phyloP scores from a whole-genome alignment of 805 yeast species.

The Yarrowia osloensis region DNA sequence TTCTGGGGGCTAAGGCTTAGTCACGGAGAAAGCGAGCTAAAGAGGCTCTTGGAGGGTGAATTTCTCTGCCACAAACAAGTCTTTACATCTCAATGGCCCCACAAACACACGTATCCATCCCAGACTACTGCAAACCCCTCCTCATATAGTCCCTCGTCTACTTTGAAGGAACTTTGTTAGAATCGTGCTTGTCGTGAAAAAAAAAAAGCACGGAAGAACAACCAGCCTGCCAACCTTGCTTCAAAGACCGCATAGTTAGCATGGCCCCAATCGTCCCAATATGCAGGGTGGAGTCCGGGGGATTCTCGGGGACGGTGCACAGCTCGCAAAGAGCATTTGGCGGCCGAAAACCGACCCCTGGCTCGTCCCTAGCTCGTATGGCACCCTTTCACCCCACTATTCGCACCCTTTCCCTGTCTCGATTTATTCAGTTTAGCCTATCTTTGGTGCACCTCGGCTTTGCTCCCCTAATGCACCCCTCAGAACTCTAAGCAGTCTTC shows the following conservation, averaged over 20 bases:
- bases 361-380: neutral
- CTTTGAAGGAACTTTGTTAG: too few relatives aligned
- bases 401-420: neutral
- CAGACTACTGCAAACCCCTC: too few relatives aligned
- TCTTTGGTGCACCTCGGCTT: slow-evolving; percentile 21
- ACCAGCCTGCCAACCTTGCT: slow-evolving; percentile 3
- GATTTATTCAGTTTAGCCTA: slow-evolving; percentile 3
- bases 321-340: neutral
- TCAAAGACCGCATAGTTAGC: neutral
- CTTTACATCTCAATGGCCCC: too few relatives aligned
- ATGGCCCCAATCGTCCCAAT: neutral
- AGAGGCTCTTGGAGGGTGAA: too few relatives aligned
- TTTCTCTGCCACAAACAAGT: too few relatives aligned
- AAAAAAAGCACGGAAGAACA: neutral
- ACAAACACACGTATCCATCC: too few relatives aligned
- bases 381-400: neutral
- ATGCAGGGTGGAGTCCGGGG: neutral
- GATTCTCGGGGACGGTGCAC: neutral
- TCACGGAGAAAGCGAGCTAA: too few relatives aligned
- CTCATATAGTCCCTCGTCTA: too few relatives aligned
- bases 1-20: too few relatives aligned
- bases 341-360: neutral
- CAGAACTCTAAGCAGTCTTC: neutral
- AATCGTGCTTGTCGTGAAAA: neutral
- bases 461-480: slow-evolving; percentile 31